phyloP scores from a whole-genome alignment of 257 asterid species.

The Orobanche coerulescens region DNA sequence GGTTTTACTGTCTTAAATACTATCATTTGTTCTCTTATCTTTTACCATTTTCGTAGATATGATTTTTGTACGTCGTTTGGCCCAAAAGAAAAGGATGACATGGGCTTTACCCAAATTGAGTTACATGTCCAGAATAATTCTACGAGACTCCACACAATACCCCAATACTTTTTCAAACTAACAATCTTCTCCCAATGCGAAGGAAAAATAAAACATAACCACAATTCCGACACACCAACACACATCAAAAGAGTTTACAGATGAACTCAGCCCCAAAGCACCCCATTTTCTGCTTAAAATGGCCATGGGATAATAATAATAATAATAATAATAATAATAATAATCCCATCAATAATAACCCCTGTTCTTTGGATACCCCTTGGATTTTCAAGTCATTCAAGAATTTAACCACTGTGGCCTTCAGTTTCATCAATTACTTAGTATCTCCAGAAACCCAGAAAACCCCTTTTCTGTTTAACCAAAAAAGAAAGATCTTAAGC shows the following conservation, averaged over 20 bases:
- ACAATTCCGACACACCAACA: neutral
- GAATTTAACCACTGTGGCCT: slow-evolving; percentile 35
- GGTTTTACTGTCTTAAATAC: no score
- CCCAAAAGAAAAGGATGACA: neutral
- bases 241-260: neutral
- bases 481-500: slow-evolving; percentile 25
- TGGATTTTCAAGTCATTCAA: slow-evolving; percentile 62
- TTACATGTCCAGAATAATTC: neutral
- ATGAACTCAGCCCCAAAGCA: slow-evolving; percentile 40
- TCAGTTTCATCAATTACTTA: slow-evolving; percentile 37
- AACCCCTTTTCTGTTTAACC: slow-evolving; percentile 14
- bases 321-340: slow-evolving; percentile 23
- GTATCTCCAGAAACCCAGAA: slow-evolving; percentile 19
- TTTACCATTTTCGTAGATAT: no score
- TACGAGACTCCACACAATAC: neutral
- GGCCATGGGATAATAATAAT: slow-evolving; percentile 57
- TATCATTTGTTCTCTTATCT: no score
- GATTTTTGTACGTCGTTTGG: no score
- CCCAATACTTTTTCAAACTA: no score
- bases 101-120: no score
- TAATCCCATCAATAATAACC: slow-evolving; percentile 21
- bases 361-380: slow-evolving; percentile 56
- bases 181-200: neutral
- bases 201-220: neutral
- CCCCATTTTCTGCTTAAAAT: slow-evolving; percentile 55